Evolutionary conservation across 345 rosid species (phyloP), one percentile per base, ranked within the genome.

Genomic region (Cardamine occulta): DNA sequence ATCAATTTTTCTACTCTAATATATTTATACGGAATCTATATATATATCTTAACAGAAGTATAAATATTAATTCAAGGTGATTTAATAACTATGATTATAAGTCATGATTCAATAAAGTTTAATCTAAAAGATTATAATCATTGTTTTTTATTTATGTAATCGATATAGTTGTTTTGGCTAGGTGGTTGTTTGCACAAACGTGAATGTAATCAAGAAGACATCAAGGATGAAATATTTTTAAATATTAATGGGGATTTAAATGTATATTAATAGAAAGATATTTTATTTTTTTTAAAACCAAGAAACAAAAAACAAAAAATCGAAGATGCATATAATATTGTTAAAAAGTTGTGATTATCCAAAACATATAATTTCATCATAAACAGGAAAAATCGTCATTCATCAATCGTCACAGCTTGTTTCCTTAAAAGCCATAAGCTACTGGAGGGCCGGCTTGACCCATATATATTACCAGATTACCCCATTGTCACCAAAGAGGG

Each of bases 371-470:
- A 58, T 8, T 58, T 57, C 11, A 49, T 72, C 11, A 51, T 47
- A 78, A 40, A 63, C 56, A 51, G 45, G 32, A 40, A 72, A 37
- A 55, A 56, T 66, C 64, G 57, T 70, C 61, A 49, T 66, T 52
- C 59, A 49, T 59, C 77, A 72, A 45, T 65, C 63, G 72, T 70
- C 80, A 64, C 75, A 77, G 66, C 72, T 63, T 58, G 9, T 64
- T 74, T 68, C 74, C 63, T 45, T 63, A 72, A 72, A 70, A 65
- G 73, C 77, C 73, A 74, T 68, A 8, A 52, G 81, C 74, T 73
- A 79, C n/a, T n/a, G n/a, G n/a, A n/a, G n/a, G n/a, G 74, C 82
- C 82, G 68, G 76, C 74, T 70, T 65, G 64, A 48, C 12, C 24
- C 12, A 2, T 13, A 0, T 24, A 23, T 63, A 68, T 28, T 64